Base-by-base conservation (phyloP, 2,329 filamentous ascomycete genomes). In the Macrophomina tecta region DNA sequence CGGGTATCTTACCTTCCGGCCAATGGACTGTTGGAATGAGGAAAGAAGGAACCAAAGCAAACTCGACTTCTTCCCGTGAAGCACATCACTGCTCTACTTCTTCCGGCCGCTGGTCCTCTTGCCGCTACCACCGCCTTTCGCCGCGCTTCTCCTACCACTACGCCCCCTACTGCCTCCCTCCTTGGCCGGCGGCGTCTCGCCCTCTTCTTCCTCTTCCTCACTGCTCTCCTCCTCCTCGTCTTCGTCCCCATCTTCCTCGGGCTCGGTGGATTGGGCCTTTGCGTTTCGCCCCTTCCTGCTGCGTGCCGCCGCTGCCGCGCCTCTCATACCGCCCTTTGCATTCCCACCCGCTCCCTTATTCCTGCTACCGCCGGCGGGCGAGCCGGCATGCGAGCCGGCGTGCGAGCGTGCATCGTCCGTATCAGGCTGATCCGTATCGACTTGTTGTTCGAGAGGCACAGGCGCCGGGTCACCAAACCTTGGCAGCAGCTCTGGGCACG, bases 301-400 rank as follows among this genome's bases (percentile, higher is more conserved):
- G 69, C 56, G 71, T 45, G 69, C 73, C 5, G 52, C 66, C 23
- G 46, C 58, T 7, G 61, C 66, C 23, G 48, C 60, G 6, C 51
- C 62, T n/a, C 69, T 70, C 64, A 73, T 71, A 52, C 74, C 71
- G 30, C 72, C 70, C 34, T 70, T 72, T 49, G 71, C 70, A 42
- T 30, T 30, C 8, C 40, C 28, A 6, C 40, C 40, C 18, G 16
- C 40, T 12, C 48, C 64, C 16, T 69, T 40, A 2, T 4, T 53
- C 7, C 48, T 38, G n/a, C 64, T 42, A 4, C 64, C 36, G 28
- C 34, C 55, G 4, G 48, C 64, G 11, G 55, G 64, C 16, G 64
- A 58, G 3, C 51, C 64, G 3, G 36, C 23, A 23, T 23, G 23
- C 23, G 23, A 23, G 23, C 36, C 36, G 6, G 36, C 56, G 12